A percentile compares a stretch with the other conserved stretches of the same genome.
Evolutionary conservation across 208 protist species (phyloP).

Genomic region (Leishmania mexicana): DNA sequence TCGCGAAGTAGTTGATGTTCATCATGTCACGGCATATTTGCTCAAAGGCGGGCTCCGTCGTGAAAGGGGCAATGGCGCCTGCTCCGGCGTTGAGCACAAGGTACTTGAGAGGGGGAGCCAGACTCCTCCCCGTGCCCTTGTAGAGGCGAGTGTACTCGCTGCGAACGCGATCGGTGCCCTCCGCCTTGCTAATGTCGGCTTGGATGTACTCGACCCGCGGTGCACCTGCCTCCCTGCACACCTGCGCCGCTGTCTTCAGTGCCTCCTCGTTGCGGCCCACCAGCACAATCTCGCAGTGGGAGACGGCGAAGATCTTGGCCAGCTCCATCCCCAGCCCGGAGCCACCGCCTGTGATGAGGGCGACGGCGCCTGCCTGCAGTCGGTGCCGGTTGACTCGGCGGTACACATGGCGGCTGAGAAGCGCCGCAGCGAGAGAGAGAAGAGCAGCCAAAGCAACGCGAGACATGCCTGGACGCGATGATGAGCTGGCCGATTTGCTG

Average conservation of each 20-base stretch:
- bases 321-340: constrained; percentile 75
- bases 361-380: constrained; percentile 51
- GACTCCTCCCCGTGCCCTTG: not conserved
- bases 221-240: constrained; percentile 51
- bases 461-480: constrained; percentile 4
- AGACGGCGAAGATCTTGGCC: constrained; percentile 52
- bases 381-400: constrained; percentile 20
- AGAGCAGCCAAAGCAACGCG: constrained; percentile 14
- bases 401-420: constrained; percentile 27
- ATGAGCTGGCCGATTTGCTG: not conserved
- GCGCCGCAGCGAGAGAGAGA: constrained; percentile 29
- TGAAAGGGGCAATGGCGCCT: constrained; percentile 77
- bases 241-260: constrained; percentile 37
- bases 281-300: constrained; percentile 67
- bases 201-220: constrained; percentile 53
- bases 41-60: constrained; percentile 46
- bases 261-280: constrained; percentile 63
- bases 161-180: constrained; percentile 44
- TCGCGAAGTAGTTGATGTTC: constrained; percentile 89
- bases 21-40: constrained; percentile 73
- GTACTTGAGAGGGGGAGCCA: constrained; percentile 48
- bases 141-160: constrained; percentile 29
- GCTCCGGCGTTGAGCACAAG: constrained; percentile 84
- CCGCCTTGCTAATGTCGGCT: constrained; percentile 59
- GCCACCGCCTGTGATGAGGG: constrained; percentile 82